Base-by-base conservation (phyloP, 2,329 filamentous ascomycete species). In the Botrytis byssoidea region DNA sequence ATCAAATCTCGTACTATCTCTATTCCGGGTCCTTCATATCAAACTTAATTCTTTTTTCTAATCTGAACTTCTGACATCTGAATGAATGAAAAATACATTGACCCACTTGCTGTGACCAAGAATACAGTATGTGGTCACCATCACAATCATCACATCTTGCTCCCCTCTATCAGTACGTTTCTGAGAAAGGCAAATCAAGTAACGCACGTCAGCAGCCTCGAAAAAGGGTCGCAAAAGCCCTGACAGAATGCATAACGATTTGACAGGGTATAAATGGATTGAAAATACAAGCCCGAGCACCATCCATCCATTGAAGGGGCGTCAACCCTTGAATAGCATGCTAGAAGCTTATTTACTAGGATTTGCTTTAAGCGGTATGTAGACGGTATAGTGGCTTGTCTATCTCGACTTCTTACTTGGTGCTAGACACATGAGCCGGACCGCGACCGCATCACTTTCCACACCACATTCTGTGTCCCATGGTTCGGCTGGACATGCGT, bases 391-490 rank as follows among this genome's bases (percentile, higher is more conserved):
- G 65, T 74, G 55, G 46, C 77, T 75, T 75, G 74, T 77, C 74
- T 74, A 65, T 61, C 75, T 75, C 59, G 76, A 76, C 72, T 75
- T 78, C 70, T 75, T 71, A 78, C 76, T 80, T 74, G 78, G 74
- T 77, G 76, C 74, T 70, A 70, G 44, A 57, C 59, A 81, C 75
- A 80, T 80, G 79, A 80, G 82, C 83, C 83, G 83, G 83, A 81
- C 83, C 82, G 82, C 82, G 83, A 83, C 83, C 83, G 83, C 83
- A 83, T 81, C 80, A 82, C 81, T 83, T 83, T 82, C 65, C 48
- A 68, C 35, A 40, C 48, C 65, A 37, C 51, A 48, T 55, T 68
- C n/a, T 68, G 48, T 68, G 55, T 68, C 65, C 82, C 81, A 81
- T 81, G 81, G 79, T 81, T 82, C 81, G 81, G 80, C 81, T 82